Base-by-base conservation (phyloP, 108 stramenopile genomes). In the Parmales sp. region DNA sequence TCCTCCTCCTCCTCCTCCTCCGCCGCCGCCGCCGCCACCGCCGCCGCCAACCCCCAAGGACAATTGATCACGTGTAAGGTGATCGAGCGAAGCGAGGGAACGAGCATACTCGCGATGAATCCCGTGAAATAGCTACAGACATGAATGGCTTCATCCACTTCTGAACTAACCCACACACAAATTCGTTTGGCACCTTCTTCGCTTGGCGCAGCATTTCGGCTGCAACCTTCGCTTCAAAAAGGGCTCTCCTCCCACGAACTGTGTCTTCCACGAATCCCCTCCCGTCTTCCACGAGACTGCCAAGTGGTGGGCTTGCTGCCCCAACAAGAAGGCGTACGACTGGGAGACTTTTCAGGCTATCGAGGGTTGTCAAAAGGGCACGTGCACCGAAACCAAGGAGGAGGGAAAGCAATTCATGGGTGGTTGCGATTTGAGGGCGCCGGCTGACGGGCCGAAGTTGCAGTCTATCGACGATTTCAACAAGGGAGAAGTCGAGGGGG, bases 251-350 rank as follows among this genome's bases (percentile, higher is more conserved):
- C 86, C 83, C 71, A 86, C 86, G 1, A 78, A 78, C 8, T 94
- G 93, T 67, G 64, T 51, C n/a, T 91, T 93, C 72, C 97, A 98
- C 73, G 76, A 64, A 26, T 72, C 85, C 0, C 94, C 92, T 11
- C 95, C 97, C 13, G 92, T 98, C 45, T 98, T 98, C 77, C 97
- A 98, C 68, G 97, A 98, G 68, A 92, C 93, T 6, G 95, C 92
- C 16, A 98, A 98, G 72, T 95, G 87, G 78, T 98, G 95, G 95
- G 75, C 80, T 8, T 98, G 97, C 71, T 98, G 97, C 75, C 89
- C 89, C 26, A 72, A 85, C 29, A 90, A 88, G 63, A 92, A 90
- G 68, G 74, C 87, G 0, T 91, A 86, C 48, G 91, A 89, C 73
- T 92, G 88, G 88, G 88, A 90, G 13, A 78, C 74, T 11, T 92